Conservation (phyloP, 2,329 filamentous ascomycete species). For the Aquanectria penicillioides region DNA sequence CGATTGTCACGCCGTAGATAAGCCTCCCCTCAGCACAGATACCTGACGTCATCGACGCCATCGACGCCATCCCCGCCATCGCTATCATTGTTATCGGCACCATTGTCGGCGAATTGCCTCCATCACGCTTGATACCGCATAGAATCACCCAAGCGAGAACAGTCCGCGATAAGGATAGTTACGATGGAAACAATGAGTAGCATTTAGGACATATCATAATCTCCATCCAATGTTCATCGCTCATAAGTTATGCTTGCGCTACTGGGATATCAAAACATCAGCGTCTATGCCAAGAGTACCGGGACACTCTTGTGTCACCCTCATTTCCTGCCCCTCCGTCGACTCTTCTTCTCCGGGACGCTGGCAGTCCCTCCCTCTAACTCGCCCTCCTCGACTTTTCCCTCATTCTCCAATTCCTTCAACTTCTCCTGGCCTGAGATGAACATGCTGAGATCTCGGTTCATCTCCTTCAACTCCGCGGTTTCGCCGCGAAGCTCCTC, state of each 20-base stretch:
- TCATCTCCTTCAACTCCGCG: constrained; percentile 83
- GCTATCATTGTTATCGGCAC: too few relatives aligned
- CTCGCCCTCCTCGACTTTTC: constrained; percentile 72
- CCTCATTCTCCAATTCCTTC: constrained; percentile 72
- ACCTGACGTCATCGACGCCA: constrained; percentile 12
- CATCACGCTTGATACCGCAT: too few relatives aligned
- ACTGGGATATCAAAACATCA: too few relatives aligned
- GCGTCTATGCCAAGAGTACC: too few relatives aligned
- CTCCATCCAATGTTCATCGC: too few relatives aligned
- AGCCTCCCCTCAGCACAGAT: constrained; percentile 2
- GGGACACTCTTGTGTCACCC: not conserved
- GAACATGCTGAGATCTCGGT: constrained; percentile 87
- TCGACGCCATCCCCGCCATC: too few relatives aligned
- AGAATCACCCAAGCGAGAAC: too few relatives aligned
- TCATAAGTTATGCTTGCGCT: too few relatives aligned
- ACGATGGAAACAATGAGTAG: too few relatives aligned
- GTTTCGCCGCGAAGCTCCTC: constrained; percentile 70
- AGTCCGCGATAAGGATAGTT: too few relatives aligned
- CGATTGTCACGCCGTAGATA: not conserved
- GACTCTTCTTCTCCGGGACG: constrained; percentile 68
- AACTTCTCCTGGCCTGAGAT: constrained; percentile 86
- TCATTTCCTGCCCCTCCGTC: constrained; percentile 58
- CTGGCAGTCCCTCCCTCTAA: constrained; percentile 77
- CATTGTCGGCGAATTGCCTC: too few relatives aligned
- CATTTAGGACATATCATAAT: too few relatives aligned